Conservation (phyloP, 1,284 basidiomycete species). For the Sphaerobolus stellatus region DNA sequence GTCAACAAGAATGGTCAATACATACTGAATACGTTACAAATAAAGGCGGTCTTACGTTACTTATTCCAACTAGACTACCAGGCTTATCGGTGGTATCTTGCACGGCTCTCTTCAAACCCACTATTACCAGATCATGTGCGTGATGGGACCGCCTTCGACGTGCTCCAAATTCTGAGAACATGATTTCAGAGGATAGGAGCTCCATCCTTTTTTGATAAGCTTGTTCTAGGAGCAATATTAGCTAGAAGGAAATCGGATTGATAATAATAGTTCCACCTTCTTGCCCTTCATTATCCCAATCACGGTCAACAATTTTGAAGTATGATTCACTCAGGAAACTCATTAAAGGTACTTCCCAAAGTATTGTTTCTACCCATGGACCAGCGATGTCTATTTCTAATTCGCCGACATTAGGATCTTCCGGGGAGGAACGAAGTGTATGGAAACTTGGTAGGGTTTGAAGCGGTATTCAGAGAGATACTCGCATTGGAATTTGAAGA, state of each 20-base stretch:
- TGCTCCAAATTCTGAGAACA: constrained; percentile 93
- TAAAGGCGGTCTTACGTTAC: constrained; percentile 64
- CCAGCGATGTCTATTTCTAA: constrained; percentile 77
- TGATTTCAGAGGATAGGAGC: constrained; percentile 70
- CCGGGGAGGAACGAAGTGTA: constrained; percentile 59
- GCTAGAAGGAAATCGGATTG: not conserved
- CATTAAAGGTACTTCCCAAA: constrained; percentile 97
- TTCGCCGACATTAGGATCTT: constrained; percentile 57
- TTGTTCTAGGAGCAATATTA: constrained; percentile 30
- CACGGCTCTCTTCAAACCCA: constrained; percentile 65
- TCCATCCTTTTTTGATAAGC: constrained; percentile 72
- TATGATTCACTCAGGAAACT: constrained; percentile 81
- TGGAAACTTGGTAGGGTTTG: constrained; percentile 76
- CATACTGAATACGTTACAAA: not conserved
- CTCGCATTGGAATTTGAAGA: constrained; percentile 70
- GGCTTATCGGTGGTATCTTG: constrained; percentile 43
- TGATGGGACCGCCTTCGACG: constrained; percentile 80
- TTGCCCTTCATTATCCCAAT: constrained; percentile 86
- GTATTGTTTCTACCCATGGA: constrained; percentile 85
- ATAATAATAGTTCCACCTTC: constrained; percentile 45
- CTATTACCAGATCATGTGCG: constrained; percentile 79
- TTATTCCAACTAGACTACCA: constrained; percentile 80
- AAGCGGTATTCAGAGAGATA: constrained; percentile 76
- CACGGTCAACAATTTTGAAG: constrained; percentile 66
- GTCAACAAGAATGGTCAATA: no score